Evolutionary conservation across 139 green algal species (phyloP), one percentile per base, ranked within the genome.

Genomic region (Volvox reticuliferus): DNA sequence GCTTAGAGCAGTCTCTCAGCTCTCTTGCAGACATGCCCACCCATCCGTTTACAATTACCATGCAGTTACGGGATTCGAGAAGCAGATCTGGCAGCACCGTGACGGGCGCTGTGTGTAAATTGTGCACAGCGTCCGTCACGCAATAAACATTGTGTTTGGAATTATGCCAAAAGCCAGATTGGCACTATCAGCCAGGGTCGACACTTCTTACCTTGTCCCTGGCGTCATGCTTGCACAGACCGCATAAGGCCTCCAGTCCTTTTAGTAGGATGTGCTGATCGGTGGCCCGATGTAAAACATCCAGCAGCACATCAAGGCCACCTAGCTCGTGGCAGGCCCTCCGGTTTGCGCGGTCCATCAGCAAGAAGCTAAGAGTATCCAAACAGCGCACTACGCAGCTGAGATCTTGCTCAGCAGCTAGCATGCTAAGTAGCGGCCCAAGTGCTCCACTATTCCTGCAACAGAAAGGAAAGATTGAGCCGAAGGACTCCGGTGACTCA

Each of bases 361-460:
- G 79, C 91, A 93, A 33, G 71, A 93, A 93, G 50, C 67, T 71
- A 0, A 93, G 79, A 12, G 91, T 93, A 30, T 89, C 71, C 22
- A 93, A 33, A 21, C 30, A 50, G 6, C 44, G 55, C 9, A 85
- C 62, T 26, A 86, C 33, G 30, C 33, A 30, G 0, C 55, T 21
- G 0, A 33, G 1, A 44, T 93, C 86, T 24, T 75, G 67, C 69
- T 81, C 69, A 17, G 16, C 79, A 17, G 85, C 77, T 1, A 93
- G 63, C 91, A 93, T 93, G 69, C 20, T 76, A 33, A 93, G 50
- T 6, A 93, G 68, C 14, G 91, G 91, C 2, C 78, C 50, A 0
- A 93, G 50, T 5, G 91, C 91, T 24, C 91, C 91, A 33, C 67
- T 89, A 73, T 93, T 93, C 91, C 91, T 93, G 86, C 32, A 75